These are phyloP conservation scores for Ambrosia hybrid DNA, from an alignment of 140 eudicot genomes.

Conservation along the genomic window DNA sequence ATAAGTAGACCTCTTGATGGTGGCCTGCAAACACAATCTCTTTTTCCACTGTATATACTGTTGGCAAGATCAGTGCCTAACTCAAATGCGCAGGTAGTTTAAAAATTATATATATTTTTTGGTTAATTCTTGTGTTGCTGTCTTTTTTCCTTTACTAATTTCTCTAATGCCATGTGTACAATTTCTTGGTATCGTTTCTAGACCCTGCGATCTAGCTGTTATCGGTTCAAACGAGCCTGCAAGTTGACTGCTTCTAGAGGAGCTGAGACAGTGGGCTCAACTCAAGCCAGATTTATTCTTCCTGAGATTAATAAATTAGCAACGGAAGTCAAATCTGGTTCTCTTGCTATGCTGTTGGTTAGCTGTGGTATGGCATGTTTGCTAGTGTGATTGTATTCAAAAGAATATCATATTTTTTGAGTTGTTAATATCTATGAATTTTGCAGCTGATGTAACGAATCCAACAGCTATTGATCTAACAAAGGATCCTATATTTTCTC, in stretches of 20 bases:
- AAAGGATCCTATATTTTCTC: slow-evolving; percentile 43
- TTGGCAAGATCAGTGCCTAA: slow-evolving; percentile 64
- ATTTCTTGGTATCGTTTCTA: neutral
- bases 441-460: slow-evolving; percentile 48
- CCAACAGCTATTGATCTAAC: slow-evolving; percentile 39
- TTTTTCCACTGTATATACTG: slow-evolving; percentile 71
- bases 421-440: slow-evolving; percentile 22
- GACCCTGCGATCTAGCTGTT: slow-evolving; percentile 60
- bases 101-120: neutral
- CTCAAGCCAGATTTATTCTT: slow-evolving; percentile 63
- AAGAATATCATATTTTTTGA: neutral
- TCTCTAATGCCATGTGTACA: slow-evolving; percentile 30
- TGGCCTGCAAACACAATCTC: slow-evolving; percentile 46
- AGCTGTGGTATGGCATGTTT: slow-evolving; percentile 72
- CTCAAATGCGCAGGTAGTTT: slow-evolving; percentile 54
- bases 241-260: slow-evolving; percentile 43
- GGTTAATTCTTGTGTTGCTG: neutral
- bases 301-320: slow-evolving; percentile 74
- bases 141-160: slow-evolving; percentile 17
- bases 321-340: slow-evolving; percentile 48
- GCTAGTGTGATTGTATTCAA: neutral
- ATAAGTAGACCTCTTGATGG: slow-evolving; percentile 48
- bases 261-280: slow-evolving; percentile 32
- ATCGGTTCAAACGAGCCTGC: slow-evolving; percentile 56
- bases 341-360: slow-evolving; percentile 62